Base-by-base conservation (phyloP, 768 basidiomycete genomes). In the Suillus clintonianus region DNA sequence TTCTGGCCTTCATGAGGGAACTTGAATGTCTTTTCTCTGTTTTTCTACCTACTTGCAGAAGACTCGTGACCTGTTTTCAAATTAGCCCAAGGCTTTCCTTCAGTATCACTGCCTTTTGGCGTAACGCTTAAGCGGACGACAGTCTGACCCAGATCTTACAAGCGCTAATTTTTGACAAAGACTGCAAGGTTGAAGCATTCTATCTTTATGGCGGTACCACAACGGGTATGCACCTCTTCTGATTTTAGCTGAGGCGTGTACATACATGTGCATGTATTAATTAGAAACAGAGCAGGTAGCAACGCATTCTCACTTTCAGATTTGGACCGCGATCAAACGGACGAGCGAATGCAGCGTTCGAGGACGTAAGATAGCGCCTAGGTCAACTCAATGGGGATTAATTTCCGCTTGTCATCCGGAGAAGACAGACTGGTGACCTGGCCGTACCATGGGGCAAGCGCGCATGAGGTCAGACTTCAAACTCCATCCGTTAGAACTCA, bases 211-310 rank as follows among this genome's bases (percentile, higher is more conserved):
- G 27, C 27, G 27, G 4, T 2, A 27, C 27, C 27, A 27, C 27
- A 27, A 4, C 27, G 27, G 27, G 27, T 27, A 27, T 27, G 27
- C 27, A 27, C 27, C 27, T 27, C 27, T 51, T 14, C 27, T 64
- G 27, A 64, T 43, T 10, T 58, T 50, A 58, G 48, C 32, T 22
- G 27, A 27, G 27, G 27, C 27, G 4, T 2, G 27, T 27, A 27
- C 62, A 92, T 92, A 37, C 97, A 99, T 75, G 90, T 92, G 2
- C 97, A 99, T 71, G 92, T 98, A 57, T 96, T 94, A 27, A 4
- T 27, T 43, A 84, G 88, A 56, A 85, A 93, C 68, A 64, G 69
- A 37, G 71, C 80, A 14, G 94, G 94, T 3, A 82, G 76, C 63
- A 99, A 95, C 73, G 71, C 92, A 8, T 99, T 99, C 68, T 90